Base-by-base conservation (phyloP, 1,284 basidiomycete genomes). In the Pholiota adiposa region DNA sequence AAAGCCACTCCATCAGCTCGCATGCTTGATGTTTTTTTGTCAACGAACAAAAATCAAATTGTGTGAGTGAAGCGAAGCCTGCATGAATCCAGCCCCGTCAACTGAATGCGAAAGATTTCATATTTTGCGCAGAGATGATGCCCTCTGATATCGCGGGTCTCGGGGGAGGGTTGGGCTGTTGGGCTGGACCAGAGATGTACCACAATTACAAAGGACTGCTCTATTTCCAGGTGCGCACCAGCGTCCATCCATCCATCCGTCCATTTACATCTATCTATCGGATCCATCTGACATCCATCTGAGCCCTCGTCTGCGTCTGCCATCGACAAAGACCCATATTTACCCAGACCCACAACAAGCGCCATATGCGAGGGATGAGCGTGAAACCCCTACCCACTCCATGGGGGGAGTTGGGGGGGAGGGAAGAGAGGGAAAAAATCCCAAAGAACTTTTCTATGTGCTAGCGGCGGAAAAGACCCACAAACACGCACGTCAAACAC, bases 91-190 rank as follows among this genome's bases (percentile, higher is more conserved):
- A 19, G 16, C 12, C 14, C 23, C 44, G 23, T 46, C 44, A 29
- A 23, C 11, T 27, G 44, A 27, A n/a, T 46, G 44, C 23, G 44
- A 46, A 46, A 27, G 44, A 46, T 46, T 46, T 46, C 44, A 27
- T 27, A 16, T 46, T 46, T n/a, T 41, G 25, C 36, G 38, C 51
- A 53, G 51, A 53, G 36, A 41, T 53, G 51, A 23, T 41, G 36
- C 23, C 51, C 38, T 29, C 18, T 53, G 51, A 53, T 53, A 40
- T 53, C 25, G 18, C 52, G 8, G n/a, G 23, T 25, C 9, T 27
- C 38, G 33, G 14, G 36, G 23, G 36, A 12, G 29, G 6, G n/a
- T 41, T 6, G n/a, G 36, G 14, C 9, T 46, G 43, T 23, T 27
- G 23, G 9, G 9, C 21, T 4, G 44, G 44, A 46, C 5, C 23